Evolutionary conservation across 1,284 basidiomycete species (phyloP).

Genomic region (Puccinia horiana): DNA sequence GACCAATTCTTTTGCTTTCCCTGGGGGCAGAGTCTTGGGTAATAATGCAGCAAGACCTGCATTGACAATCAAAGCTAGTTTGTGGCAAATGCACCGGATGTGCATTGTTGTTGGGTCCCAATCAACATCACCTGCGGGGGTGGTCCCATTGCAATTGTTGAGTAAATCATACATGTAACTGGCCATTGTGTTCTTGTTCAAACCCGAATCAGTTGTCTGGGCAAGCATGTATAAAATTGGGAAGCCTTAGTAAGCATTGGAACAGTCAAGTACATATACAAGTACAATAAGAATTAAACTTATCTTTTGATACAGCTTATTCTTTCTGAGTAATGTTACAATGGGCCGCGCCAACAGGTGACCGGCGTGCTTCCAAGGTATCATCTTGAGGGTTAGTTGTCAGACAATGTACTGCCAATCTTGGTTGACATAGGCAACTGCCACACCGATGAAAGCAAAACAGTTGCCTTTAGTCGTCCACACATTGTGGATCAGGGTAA

Average conservation of each 20-base stretch:
- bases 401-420: slow-evolving; percentile 8
- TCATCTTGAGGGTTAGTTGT: not conserved
- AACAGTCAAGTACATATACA: not conserved
- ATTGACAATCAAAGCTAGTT: not conserved
- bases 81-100: not conserved
- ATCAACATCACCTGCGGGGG: not conserved
- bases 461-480: slow-evolving; percentile 13
- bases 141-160: not conserved
- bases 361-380: not conserved
- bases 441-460: slow-evolving; percentile 6
- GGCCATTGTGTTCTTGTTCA: slow-evolving; percentile 1
- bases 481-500: slow-evolving; percentile 2
- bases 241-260: not conserved
- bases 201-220: not conserved
- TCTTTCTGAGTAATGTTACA: not conserved
- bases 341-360: not conserved
- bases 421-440: not conserved
- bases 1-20: not conserved
- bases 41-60: not conserved
- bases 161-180: not conserved
- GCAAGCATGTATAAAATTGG: not conserved
- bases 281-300: not conserved
- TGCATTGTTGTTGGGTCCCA: slow-evolving; percentile 6
- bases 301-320: not conserved
- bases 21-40: not conserved